Evolutionary conservation across 192 early-diverging fungal species (phyloP).

Genomic region (Nowakowskiella sp.): DNA sequence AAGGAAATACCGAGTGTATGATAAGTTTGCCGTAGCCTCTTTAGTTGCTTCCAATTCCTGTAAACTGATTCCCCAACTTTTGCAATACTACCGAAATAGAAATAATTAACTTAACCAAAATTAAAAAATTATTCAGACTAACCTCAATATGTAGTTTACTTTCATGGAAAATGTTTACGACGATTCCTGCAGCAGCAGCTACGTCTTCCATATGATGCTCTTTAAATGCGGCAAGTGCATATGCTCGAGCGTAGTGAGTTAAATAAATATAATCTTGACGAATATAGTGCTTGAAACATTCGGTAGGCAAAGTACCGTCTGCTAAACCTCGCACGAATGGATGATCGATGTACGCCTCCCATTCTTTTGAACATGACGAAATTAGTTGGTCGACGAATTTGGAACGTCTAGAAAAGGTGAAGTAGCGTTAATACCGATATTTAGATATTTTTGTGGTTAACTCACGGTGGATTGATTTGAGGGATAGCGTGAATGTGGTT

Average conservation of each 20-base stretch:
- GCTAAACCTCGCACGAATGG: constrained; percentile 67
- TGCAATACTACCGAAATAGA: constrained; percentile 47
- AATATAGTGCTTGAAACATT: constrained; percentile 69
- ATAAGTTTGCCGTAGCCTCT: constrained; percentile 68
- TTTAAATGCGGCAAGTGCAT: constrained; percentile 71
- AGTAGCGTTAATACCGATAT: constrained; percentile 2
- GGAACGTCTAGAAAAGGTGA: not conserved
- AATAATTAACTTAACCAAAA: constrained; percentile 4
- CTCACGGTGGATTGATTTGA: constrained; percentile 35
- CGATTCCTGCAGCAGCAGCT: constrained; percentile 51
- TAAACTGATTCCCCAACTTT: constrained; percentile 61
- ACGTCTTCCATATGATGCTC: constrained; percentile 49
- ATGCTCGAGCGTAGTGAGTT: constrained; percentile 67
- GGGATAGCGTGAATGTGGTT: constrained; percentile 60
- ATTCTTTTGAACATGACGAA: constrained; percentile 43
- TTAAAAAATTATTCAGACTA: constrained; percentile 7
- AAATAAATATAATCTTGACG: constrained; percentile 80
- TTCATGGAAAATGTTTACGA: constrained; percentile 59
- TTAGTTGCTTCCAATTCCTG: constrained; percentile 57
- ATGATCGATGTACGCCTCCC: constrained; percentile 63
- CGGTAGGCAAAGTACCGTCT: constrained; percentile 60
- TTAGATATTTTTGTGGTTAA: constrained; percentile 7
- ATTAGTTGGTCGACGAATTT: constrained; percentile 31
- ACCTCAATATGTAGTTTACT: constrained; percentile 59
- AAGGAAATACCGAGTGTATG: constrained; percentile 77